A percentile compares a stretch with the other conserved stretches of the same genome.
Evolutionary conservation across 1,284 basidiomycete species (phyloP).

Genomic region (Polyporus tsugae): DNA sequence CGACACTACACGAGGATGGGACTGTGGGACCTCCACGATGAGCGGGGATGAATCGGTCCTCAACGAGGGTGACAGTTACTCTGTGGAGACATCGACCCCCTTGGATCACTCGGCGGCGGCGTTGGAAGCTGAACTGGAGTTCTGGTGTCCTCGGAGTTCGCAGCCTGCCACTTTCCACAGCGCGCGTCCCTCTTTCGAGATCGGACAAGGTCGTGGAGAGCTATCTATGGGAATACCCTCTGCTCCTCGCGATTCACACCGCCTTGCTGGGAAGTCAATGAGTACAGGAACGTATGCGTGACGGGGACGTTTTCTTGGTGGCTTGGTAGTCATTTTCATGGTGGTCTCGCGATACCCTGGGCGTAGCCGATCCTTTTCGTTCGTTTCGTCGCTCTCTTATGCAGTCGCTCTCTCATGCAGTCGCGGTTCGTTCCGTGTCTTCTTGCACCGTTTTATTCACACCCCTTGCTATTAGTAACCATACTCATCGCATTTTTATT

Average conservation of each 20-base stretch:
- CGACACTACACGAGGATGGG: conserved; percentile 17
- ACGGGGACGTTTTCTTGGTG: neutral
- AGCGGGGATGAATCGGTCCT: neutral
- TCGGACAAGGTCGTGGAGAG: neutral
- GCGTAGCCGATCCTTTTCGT: neutral
- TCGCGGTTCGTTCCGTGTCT: conserved; percentile 1
- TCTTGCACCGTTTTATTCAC: conserved; percentile 3
- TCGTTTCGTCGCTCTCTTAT: neutral
- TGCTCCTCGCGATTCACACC: neutral
- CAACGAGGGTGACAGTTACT: conserved; percentile 14
- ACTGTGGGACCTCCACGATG: neutral
- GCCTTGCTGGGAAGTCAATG: conserved; percentile 3
- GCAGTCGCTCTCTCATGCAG: neutral
- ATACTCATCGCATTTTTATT: neutral
- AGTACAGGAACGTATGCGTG: conserved; percentile 6
- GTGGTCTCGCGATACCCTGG: neutral
- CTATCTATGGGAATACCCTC: neutral
- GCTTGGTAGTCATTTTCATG: neutral
- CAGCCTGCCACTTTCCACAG: conserved; percentile 34
- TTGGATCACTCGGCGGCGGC: neutral
- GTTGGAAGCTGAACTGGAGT: conserved; percentile 15
- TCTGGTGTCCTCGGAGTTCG: conserved; percentile 25
- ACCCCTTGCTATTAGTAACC: neutral
- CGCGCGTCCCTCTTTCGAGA: conserved; percentile 21
- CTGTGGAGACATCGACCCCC: conserved; percentile 1